Conservation (phyloP, 2,329 filamentous ascomycete genomes). For the Hysterium pulicare region DNA sequence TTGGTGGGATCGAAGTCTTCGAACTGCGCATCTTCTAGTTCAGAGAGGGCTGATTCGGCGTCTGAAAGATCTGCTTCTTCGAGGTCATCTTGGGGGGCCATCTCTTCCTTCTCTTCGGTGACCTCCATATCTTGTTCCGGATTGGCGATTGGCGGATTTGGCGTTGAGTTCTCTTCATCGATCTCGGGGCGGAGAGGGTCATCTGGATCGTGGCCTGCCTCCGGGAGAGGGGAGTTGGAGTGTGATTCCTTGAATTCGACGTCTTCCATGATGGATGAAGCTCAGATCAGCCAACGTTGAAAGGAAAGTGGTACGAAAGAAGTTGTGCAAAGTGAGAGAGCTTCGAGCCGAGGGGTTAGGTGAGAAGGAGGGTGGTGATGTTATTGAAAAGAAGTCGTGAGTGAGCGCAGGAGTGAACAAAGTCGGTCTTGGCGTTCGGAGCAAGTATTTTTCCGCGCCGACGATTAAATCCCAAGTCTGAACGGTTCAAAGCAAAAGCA, state of each 20-base stretch:
- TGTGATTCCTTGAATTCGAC: slow-evolving; percentile 39
- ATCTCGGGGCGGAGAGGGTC: slow-evolving; percentile 47
- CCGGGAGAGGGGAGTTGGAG: slow-evolving; percentile 41
- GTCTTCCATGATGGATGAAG: slow-evolving; percentile 39
- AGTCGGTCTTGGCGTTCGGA: neutral
- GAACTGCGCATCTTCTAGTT: slow-evolving; percentile 63
- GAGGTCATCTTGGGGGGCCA: slow-evolving; percentile 35
- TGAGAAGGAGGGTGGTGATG: neutral
- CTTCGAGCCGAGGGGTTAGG: neutral
- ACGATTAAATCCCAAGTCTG: neutral
- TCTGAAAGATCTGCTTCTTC: slow-evolving; percentile 49
- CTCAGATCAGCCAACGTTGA: neutral
- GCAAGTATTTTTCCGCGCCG: neutral
- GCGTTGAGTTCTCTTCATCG: slow-evolving; percentile 48
- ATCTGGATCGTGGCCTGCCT: slow-evolving; percentile 46
- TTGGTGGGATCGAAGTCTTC: slow-evolving; percentile 62
- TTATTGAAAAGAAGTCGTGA: neutral
- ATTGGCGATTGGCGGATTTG: slow-evolving; percentile 41
- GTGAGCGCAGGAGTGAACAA: neutral
- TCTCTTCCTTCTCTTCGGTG: slow-evolving; percentile 36
- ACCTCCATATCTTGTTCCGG: slow-evolving; percentile 46
- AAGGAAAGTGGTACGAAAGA: neutral
- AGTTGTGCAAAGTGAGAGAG: neutral
- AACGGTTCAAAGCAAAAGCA: neutral
- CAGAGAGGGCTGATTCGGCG: slow-evolving; percentile 60